phyloP scores from a whole-genome alignment of 2,329 filamentous ascomycete genomes.

The Byssothecium circinans region DNA sequence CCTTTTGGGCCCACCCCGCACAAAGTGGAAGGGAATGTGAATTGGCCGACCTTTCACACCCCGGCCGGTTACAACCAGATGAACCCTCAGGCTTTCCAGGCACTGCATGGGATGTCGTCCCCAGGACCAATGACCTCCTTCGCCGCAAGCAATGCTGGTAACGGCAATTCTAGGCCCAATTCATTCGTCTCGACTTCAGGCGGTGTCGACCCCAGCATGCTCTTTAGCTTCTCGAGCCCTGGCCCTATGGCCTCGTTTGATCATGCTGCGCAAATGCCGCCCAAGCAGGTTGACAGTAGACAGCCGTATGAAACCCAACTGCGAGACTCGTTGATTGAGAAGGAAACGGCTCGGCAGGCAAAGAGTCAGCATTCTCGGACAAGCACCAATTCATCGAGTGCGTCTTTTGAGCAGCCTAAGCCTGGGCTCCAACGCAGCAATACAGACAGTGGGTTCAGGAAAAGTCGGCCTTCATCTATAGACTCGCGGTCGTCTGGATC shows the following conservation, averaged over 20 bases:
- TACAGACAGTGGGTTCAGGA: slow-evolving; percentile 47
- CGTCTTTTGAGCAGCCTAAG: slow-evolving; percentile 33
- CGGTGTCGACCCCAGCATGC: slow-evolving; percentile 52
- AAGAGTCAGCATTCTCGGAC: slow-evolving; percentile 44
- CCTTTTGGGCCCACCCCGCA: slow-evolving; percentile 41
- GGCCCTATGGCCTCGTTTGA: slow-evolving; percentile 33
- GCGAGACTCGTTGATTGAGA: slow-evolving; percentile 39
- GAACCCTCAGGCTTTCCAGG: slow-evolving; percentile 39
- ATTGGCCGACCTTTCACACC: slow-evolving; percentile 38
- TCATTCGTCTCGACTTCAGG: slow-evolving; percentile 43
- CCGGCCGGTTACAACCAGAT: slow-evolving; percentile 28
- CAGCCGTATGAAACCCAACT: slow-evolving; percentile 46
- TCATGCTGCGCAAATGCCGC: slow-evolving; percentile 24
- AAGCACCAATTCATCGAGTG: slow-evolving; percentile 44
- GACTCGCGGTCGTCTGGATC: slow-evolving; percentile 33
- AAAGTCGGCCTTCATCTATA: slow-evolving; percentile 28
- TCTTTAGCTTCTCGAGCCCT: slow-evolving; percentile 46
- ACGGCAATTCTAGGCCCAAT: slow-evolving; percentile 23
- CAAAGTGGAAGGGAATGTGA: slow-evolving; percentile 32
- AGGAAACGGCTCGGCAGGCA: slow-evolving; percentile 32
- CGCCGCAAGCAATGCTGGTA: slow-evolving; percentile 20
- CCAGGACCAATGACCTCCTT: slow-evolving; percentile 28
- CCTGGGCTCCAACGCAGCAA: slow-evolving; percentile 50
- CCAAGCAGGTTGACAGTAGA: slow-evolving; percentile 18
- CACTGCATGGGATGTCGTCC: slow-evolving; percentile 32